Evolutionary conservation across 2,329 filamentous ascomycete genomes (phyloP).

Genomic region (Colletotrichum agaves): DNA sequence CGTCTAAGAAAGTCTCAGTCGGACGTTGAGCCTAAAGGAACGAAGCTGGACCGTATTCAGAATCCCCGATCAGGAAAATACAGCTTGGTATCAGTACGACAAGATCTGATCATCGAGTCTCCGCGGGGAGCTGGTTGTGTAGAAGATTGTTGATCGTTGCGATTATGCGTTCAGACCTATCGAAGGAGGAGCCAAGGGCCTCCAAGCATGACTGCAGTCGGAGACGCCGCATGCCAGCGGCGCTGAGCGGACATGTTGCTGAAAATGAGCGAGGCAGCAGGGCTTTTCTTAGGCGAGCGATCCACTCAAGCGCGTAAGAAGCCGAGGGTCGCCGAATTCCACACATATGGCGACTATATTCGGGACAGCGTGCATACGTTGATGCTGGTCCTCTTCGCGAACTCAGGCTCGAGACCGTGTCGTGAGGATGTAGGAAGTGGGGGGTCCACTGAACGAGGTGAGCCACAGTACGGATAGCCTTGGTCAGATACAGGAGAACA

Average conservation of each 20-base stretch:
- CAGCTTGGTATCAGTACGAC: constrained; percentile 1
- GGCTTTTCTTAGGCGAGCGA: not conserved
- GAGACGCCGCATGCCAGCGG: constrained; percentile 26
- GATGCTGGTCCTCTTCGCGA: not conserved
- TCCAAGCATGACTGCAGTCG: constrained; percentile 10
- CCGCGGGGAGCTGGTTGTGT: not conserved
- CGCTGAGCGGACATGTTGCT: constrained; percentile 24
- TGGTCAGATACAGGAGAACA: too few relatives aligned
- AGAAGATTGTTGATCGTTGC: constrained; percentile 5
- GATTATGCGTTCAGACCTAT: constrained; percentile 12
- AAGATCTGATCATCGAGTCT: not conserved
- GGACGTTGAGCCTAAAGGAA: too few relatives aligned
- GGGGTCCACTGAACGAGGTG: too few relatives aligned
- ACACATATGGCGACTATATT: not conserved
- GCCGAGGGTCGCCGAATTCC: constrained; percentile 21
- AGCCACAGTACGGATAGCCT: too few relatives aligned
- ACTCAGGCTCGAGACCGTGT: too few relatives aligned
- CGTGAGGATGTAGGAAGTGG: too few relatives aligned
- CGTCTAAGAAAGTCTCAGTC: too few relatives aligned
- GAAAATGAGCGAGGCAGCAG: constrained; percentile 28
- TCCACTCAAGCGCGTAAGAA: constrained; percentile 27
- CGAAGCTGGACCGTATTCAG: too few relatives aligned
- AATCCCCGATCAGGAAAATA: not conserved
- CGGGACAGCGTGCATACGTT: constrained; percentile 12
- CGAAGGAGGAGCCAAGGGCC: not conserved